Evolutionary conservation across 345 rosid genomes (phyloP).

Genomic region (Erodium maritimum): DNA sequence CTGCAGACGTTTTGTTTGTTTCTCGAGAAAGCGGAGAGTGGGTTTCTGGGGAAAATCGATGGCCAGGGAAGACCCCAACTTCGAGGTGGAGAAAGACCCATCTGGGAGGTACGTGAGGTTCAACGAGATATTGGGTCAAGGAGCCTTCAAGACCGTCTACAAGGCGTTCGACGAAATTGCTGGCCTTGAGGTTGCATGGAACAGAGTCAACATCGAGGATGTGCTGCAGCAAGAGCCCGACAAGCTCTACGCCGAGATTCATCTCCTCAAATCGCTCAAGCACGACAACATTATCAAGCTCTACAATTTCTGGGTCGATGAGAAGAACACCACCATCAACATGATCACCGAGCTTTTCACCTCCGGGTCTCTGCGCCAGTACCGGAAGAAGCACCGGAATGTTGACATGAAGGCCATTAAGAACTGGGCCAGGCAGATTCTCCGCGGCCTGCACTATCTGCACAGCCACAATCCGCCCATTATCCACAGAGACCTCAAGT

Average conservation of each 20-base stretch:
- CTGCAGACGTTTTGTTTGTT: not conserved
- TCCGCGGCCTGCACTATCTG: conserved; percentile 51
- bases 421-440: conserved; percentile 82
- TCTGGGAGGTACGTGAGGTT: conserved; percentile 25
- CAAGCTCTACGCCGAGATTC: conserved; percentile 74
- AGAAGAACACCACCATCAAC: conserved; percentile 67
- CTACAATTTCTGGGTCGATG: conserved; percentile 83
- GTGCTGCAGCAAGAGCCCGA: conserved; percentile 69
- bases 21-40: not conserved
- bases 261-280: conserved; percentile 61
- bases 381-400: conserved; percentile 60
- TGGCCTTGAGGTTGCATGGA: conserved; percentile 96
- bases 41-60: not conserved
- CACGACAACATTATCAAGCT: conserved; percentile 74
- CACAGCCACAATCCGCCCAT: conserved; percentile 59
- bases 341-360: conserved; percentile 94
- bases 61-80: not conserved
- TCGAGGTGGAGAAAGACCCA: conserved; percentile 11
- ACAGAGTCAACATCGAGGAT: conserved; percentile 64
- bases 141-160: conserved; percentile 98
- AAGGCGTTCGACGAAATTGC: conserved; percentile 81
- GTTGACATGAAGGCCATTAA: conserved; percentile 68
- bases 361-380: conserved; percentile 82
- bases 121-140: conserved; percentile 79
- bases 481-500: conserved; percentile 80